Base-by-base conservation (phyloP, 129 eudicot species). In the Artemisia tridentata region DNA sequence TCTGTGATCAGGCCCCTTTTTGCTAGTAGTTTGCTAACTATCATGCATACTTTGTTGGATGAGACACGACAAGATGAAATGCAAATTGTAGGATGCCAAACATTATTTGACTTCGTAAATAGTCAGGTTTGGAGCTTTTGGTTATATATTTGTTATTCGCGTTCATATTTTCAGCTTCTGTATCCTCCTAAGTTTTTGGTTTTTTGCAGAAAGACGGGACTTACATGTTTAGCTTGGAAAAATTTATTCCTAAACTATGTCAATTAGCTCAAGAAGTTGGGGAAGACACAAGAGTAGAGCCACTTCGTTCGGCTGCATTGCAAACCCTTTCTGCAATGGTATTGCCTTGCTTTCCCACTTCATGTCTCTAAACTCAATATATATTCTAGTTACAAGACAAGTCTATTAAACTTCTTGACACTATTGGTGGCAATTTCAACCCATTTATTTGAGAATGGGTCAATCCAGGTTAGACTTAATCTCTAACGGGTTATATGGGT, bases 221-320 rank as follows among this genome's bases (percentile, higher is more conserved):
- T 68, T 85, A 88, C 75, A 85, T 85, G 88, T 88, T 82, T 78
- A 88, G 79, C 83, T 71, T 85, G 76, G 95, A 85, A 82, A 82
- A 82, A 69, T 80, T 88, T 80, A 82, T 85, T 69, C 91, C 88
- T 63, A 88, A 88, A 77, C 77, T 85, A 52, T 85, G 91, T 76
- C 75, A 72, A 78, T 80, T 85, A 78, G 82, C 95, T 78, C 91
- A 88, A 80, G 95, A 88, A 69, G 83, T 83, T 68, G 95, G 90
- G 49, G 73, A 85, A 6, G 86, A 85, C 71, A 86, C 50, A 66
- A 80, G 81, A 78, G 82, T 71, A 57, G 77, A 68, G 74, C 78
- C 72, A 60, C 73, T 88, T 53, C 91, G 84, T 69, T 81, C 86
- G 23, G 91, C 88, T 65, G 86, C 84, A 23, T 84, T 88, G 66